A percentile compares a stretch with the other conserved stretches of the same genome.
Evolutionary conservation across 2,329 filamentous ascomycete species (phyloP).

Genomic region (Ceratocystiopsis brevicomis): DNA sequence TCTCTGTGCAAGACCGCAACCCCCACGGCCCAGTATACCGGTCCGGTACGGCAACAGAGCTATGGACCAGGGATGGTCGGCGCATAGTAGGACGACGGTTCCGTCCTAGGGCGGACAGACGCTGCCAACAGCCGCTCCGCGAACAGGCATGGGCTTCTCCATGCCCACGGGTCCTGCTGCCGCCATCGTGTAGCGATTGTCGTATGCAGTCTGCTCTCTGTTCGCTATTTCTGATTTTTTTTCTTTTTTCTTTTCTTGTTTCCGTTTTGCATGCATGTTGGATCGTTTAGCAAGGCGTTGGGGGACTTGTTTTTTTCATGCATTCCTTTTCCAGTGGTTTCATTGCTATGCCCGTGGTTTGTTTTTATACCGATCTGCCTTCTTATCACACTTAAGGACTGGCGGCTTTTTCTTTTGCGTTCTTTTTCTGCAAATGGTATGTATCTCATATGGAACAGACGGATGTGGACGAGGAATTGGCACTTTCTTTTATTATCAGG

Average conservation of each 20-base stretch:
- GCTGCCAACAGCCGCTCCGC: not conserved
- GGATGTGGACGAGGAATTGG: too few relatives aligned
- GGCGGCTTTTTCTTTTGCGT: not conserved
- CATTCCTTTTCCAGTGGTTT: not conserved
- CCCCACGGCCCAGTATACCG: conserved; percentile 21
- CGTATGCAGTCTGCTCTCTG: too few relatives aligned
- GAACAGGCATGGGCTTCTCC: too few relatives aligned
- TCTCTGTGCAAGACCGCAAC: conserved; percentile 25
- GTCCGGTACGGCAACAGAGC: conserved; percentile 28
- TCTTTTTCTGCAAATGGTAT: not conserved
- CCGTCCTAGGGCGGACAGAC: too few relatives aligned
- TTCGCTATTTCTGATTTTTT: not conserved
- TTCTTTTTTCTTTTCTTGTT: not conserved
- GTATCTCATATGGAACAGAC: too few relatives aligned
- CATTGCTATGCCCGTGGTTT: too few relatives aligned
- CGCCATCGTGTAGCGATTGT: too few relatives aligned
- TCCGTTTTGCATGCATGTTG: not conserved
- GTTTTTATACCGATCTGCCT: not conserved
- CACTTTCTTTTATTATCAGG: too few relatives aligned
- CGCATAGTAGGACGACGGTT: conserved; percentile 25
- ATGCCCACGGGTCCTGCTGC: too few relatives aligned
- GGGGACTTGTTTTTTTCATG: conserved; percentile 12
- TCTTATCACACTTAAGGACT: too few relatives aligned
- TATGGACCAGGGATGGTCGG: conserved; percentile 41
- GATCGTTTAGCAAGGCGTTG: conserved; percentile 19